Base-by-base conservation (phyloP, 441 rosid species). In the Pelargonium fulgidum region DNA sequence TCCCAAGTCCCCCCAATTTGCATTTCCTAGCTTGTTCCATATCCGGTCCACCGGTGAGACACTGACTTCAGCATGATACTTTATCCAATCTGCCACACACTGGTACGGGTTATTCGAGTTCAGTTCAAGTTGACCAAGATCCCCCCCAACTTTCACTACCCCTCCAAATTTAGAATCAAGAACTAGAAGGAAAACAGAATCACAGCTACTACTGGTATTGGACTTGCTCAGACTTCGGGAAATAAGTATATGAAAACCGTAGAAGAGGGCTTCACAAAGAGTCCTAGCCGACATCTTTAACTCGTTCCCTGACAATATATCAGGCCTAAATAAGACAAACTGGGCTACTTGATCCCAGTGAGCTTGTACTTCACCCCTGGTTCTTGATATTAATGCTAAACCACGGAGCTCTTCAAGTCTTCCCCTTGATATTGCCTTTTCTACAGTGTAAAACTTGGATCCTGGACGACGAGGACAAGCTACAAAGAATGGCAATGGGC, bases 21-120 rank as follows among this genome's bases (percentile, higher is more conserved):
- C 84, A 77, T 87, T 87, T 17, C 90, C 89, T 8, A 87, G 76
- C 77, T 81, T 83, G 68, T 87, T 87, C 90, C 88, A 87, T 68
- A 85, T 80, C 67, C 72, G 73, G 67, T 87, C 86, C 7, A 82
- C 84, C 9, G 82, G 72, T 9, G 90, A 87, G 72, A 84, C 80
- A 71, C 68, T 66, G 29, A 87, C 75, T 78, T 83, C 80, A 2
- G 82, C 81, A 67, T 85, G 85, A 73, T 42, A 73, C 77, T 78
- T 84, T 63, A 87, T 82, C 93, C 93, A 87, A 50, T 81, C 80
- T 6, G 66, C 78, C 47, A 77, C 79, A 29, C 81, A 83, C 16
- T 74, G 71, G 62, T 86, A 86, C 0, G 82, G 83, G 68, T 84
- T 65, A 48, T 73, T 7, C 26, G 78, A 72, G 70, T 71, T 80